Conservation (phyloP, 345 rosid species). For the Streptanthus diversifolius region DNA sequence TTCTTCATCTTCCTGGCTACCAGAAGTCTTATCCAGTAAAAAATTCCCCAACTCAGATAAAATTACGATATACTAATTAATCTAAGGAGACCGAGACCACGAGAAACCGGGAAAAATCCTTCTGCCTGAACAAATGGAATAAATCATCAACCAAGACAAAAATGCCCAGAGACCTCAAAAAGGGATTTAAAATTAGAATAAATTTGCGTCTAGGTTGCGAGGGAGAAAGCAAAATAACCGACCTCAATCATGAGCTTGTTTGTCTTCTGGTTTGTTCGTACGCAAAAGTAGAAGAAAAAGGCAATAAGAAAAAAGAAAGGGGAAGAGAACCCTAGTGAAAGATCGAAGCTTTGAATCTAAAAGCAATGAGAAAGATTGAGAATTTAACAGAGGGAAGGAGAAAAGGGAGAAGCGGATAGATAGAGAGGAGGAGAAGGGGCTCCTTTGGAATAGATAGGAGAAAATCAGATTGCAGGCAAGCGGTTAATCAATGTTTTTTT, state of each 20-base stretch:
- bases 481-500: constrained; percentile 7
- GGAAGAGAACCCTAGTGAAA: background rate
- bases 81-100: background rate
- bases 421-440: background rate
- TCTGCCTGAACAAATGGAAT: background rate
- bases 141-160: background rate
- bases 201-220: background rate
- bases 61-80: background rate
- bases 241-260: constrained; percentile 39
- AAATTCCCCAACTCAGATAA: background rate
- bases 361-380: constrained; percentile 18
- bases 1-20: background rate
- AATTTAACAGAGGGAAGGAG: background rate
- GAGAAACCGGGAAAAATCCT: background rate
- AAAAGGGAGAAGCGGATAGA: constrained; percentile 21
- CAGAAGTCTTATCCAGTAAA: background rate
- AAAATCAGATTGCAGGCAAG: constrained; percentile 15
- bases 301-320: background rate
- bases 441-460: constrained; percentile 20
- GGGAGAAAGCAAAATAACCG: background rate
- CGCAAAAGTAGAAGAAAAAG: background rate
- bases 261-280: constrained; percentile 13
- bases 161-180: background rate
- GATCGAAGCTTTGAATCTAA: background rate
- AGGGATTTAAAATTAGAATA: background rate